Percentiles rank a stretch among this genome's conserved stretches.
Conservation (phyloP, 495 filamentous ascomycete species). For the Daldinia bambusicola region DNA sequence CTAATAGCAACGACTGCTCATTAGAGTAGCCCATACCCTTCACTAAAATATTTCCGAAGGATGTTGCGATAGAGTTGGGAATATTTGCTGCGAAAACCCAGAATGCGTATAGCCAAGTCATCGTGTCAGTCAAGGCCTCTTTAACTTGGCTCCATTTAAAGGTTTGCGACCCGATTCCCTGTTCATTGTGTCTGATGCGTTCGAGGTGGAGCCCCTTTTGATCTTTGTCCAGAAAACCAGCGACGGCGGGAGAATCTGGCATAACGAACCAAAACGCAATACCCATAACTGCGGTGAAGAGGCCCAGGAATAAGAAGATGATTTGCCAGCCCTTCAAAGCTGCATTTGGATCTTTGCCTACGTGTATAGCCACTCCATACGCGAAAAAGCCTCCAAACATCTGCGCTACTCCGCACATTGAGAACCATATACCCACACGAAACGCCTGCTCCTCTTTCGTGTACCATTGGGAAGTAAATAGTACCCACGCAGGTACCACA, state of each 20-base stretch:
- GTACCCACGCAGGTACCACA: conserved; percentile 70
- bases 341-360: conserved; percentile 57
- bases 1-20: conserved; percentile 72
- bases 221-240: conserved; percentile 70
- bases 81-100: conserved; percentile 70
- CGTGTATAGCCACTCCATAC: conserved; percentile 70
- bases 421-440: conserved; percentile 72
- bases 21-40: conserved; percentile 58
- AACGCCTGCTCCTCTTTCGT: conserved; percentile 67
- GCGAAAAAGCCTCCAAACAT: conserved; percentile 72
- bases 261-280: conserved; percentile 69
- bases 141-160: conserved; percentile 71
- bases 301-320: conserved; percentile 72
- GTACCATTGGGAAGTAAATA: conserved; percentile 72
- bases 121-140: conserved; percentile 61
- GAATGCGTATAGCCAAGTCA: conserved; percentile 68
- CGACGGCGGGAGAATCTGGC: conserved; percentile 75
- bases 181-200: conserved; percentile 70
- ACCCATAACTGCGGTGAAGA: conserved; percentile 68
- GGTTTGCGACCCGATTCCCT: conserved; percentile 74
- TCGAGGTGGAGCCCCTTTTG: conserved; percentile 69
- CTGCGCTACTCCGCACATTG: conserved; percentile 68
- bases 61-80: conserved; percentile 57
- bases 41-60: conserved; percentile 48
- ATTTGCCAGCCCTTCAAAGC: conserved; percentile 72